Percentiles rank a stretch among this genome's conserved stretches.
phyloP scores from a whole-genome alignment of 2,329 filamentous ascomycete species.

The Bimuria novae-zelandiae region DNA sequence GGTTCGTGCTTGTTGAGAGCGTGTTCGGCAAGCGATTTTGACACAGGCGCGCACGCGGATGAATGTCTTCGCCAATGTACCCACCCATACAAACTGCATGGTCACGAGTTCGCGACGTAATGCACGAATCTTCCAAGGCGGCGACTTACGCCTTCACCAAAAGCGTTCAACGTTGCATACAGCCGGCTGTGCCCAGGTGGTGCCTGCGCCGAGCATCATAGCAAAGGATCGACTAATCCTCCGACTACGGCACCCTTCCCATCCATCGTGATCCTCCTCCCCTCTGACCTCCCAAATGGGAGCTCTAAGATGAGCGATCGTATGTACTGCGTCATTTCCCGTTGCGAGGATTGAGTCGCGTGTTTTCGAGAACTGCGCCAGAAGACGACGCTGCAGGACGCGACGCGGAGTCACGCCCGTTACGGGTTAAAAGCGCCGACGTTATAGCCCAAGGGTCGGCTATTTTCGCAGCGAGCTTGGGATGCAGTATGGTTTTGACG shows the following conservation, averaged over 20 bases:
- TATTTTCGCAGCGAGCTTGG: neutral
- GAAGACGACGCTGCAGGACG: conserved; percentile 4
- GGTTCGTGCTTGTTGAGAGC: too few relatives aligned
- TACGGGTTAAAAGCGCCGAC: conserved; percentile 2
- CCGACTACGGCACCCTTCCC: neutral
- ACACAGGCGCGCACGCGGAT: neutral
- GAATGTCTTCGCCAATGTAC: neutral
- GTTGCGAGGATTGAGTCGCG: neutral
- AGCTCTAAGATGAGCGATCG: neutral
- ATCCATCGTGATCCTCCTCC: neutral
- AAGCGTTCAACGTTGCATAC: too few relatives aligned
- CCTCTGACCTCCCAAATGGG: neutral
- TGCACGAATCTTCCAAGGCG: too few relatives aligned
- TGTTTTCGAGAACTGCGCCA: conserved; percentile 3
- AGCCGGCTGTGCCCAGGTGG: too few relatives aligned
- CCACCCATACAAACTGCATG: neutral
- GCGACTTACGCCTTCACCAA: too few relatives aligned
- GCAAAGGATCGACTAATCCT: neutral
- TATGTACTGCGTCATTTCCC: neutral
- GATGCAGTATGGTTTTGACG: conserved; percentile 1
- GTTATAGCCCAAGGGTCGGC: conserved; percentile 1
- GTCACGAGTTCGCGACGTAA: neutral
- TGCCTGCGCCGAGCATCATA: neutral
- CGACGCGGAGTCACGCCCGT: conserved; percentile 4
- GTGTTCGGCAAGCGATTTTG: too few relatives aligned